Evolutionary conservation across 768 basidiomycete species (phyloP).

Genomic region (Cyathus striatus): DNA sequence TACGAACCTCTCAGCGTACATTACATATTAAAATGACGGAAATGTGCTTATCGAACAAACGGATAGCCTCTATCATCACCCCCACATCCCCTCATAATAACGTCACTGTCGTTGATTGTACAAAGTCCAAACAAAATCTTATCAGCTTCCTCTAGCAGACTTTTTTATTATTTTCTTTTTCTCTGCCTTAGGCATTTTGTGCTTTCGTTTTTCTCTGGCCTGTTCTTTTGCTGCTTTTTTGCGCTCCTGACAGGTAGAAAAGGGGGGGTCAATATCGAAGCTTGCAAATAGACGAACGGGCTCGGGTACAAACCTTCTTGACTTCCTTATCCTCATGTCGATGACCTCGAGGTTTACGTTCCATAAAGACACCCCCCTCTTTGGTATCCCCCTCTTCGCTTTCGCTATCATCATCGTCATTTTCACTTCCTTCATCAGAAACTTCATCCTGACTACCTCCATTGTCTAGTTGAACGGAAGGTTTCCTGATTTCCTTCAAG

Average conservation of each 20-base stretch:
- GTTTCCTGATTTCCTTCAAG: not conserved
- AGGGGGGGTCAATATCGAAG: not conserved
- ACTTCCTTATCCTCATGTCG: conserved; percentile 87
- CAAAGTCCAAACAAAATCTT: too few relatives aligned
- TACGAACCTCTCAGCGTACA: too few relatives aligned
- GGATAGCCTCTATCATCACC: too few relatives aligned
- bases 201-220: conserved; percentile 81
- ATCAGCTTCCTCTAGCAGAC: too few relatives aligned
- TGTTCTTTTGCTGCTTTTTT: conserved; percentile 88
- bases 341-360: conserved; percentile 75
- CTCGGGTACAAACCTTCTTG: conserved; percentile 64
- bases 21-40: too few relatives aligned
- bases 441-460: conserved; percentile 17
- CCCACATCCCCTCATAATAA: too few relatives aligned
- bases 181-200: conserved; percentile 94
- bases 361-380: conserved; percentile 34
- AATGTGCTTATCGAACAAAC: too few relatives aligned
- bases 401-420: conserved; percentile 26
- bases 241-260: conserved; percentile 58
- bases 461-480: conserved; percentile 9
- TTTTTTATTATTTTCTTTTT: conserved; percentile 84
- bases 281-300: not conserved
- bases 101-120: too few relatives aligned
- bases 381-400: conserved; percentile 30
- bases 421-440: conserved; percentile 18